These are phyloP conservation scores for Entophlyctis helioformis DNA, from an alignment of 192 early-diverging fungal species.

Conservation along the genomic window DNA sequence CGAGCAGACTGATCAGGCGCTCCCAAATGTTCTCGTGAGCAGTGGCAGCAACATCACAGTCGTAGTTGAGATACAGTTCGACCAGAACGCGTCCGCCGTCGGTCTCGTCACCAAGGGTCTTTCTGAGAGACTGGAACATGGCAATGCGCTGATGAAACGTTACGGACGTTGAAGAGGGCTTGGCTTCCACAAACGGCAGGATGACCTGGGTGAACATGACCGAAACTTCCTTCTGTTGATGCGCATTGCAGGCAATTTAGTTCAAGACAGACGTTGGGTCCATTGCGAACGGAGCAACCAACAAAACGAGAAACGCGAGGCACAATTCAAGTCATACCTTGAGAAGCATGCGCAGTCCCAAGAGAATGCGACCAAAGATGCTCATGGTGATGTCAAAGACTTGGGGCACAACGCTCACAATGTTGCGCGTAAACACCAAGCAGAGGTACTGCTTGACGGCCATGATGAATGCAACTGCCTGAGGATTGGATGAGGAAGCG, in stretches of 20 bases:
- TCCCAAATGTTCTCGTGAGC: conserved; percentile 81
- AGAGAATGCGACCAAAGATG: conserved; percentile 68
- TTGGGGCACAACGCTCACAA: conserved; percentile 60
- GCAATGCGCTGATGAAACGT: conserved; percentile 62
- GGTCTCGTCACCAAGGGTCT: conserved; percentile 46
- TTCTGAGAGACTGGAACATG: conserved; percentile 54
- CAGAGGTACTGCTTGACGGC: conserved; percentile 82
- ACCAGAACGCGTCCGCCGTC: conserved; percentile 60
- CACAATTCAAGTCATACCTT: too few relatives aligned
- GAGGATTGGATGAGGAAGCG: conserved; percentile 3
- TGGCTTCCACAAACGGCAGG: conserved; percentile 74
- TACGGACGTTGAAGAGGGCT: conserved; percentile 36
- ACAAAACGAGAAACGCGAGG: too few relatives aligned
- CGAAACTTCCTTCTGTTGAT: conserved; percentile 78
- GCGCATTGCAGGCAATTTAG: too few relatives aligned
- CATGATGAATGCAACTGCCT: conserved; percentile 47
- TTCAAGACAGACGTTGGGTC: too few relatives aligned
- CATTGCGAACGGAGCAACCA: too few relatives aligned
- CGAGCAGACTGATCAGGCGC: conserved; percentile 62
- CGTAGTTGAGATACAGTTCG: conserved; percentile 91
- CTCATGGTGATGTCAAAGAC: conserved; percentile 75
- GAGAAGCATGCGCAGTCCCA: conserved; percentile 54
- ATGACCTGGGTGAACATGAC: conserved; percentile 84
- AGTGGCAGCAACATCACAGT: conserved; percentile 68
- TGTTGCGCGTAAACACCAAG: conserved; percentile 68